Percentiles rank a stretch among this genome's conserved stretches.
Evolutionary conservation across 495 filamentous ascomycete species (phyloP).

Genomic region (Collariella sp.): DNA sequence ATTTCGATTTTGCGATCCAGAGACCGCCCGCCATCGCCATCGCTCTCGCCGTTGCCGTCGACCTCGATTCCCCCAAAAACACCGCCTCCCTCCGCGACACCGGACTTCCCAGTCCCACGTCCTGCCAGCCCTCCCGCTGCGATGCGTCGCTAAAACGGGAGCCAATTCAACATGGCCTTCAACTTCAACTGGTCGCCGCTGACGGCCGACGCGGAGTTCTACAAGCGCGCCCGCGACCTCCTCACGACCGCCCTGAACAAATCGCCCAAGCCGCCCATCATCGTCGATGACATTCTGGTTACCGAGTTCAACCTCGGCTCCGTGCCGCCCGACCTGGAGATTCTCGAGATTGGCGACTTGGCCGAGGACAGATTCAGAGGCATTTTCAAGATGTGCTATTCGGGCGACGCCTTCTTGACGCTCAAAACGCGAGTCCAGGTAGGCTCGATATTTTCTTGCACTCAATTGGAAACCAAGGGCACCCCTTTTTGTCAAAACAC

Average conservation of each 20-base stretch:
- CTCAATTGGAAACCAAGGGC: neutral
- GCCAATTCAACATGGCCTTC: constrained; percentile 76
- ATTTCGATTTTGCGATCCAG: neutral
- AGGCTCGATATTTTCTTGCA: constrained; percentile 24
- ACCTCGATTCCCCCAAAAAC: neutral
- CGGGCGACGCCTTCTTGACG: constrained; percentile 88
- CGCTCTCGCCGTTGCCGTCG: neutral
- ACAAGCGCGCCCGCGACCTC: constrained; percentile 83
- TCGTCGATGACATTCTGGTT: constrained; percentile 98
- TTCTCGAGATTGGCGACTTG: constrained; percentile 91
- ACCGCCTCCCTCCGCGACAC: constrained; percentile 4
- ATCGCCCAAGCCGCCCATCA: constrained; percentile 95
- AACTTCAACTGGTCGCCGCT: constrained; percentile 99
- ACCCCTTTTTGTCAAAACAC: no score
- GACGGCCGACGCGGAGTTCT: constrained; percentile 85
- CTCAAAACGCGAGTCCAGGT: constrained; percentile 89
- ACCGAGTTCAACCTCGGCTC: constrained; percentile 94
- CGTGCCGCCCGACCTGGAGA: constrained; percentile 87
- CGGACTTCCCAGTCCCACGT: constrained; percentile 15
- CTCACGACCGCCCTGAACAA: constrained; percentile 94
- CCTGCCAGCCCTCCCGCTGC: constrained; percentile 12
- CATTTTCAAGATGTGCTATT: constrained; percentile 98
- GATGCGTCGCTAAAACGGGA: constrained; percentile 24
- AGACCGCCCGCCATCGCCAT: neutral
- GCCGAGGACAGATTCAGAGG: constrained; percentile 95